Percentiles rank a stretch among this genome's conserved stretches.
Conservation (phyloP, 2,329 filamentous ascomycete genomes). For the Colletotrichum agaves region DNA sequence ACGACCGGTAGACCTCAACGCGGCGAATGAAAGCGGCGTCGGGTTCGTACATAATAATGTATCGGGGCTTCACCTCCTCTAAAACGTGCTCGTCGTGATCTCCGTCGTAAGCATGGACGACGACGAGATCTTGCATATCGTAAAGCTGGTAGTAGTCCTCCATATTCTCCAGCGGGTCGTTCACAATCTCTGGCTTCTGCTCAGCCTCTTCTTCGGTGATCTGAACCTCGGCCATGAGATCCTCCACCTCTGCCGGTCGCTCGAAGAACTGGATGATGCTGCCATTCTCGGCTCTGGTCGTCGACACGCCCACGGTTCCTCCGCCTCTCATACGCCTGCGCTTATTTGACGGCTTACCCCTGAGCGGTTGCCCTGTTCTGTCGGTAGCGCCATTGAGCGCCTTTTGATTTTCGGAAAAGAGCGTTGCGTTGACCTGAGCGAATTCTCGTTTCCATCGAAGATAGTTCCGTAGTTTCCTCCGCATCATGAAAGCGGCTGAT, state of each 20-base stretch:
- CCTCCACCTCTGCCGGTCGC: slow-evolving; percentile 82
- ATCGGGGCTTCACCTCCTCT: slow-evolving; percentile 91
- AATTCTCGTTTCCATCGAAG: slow-evolving; percentile 92
- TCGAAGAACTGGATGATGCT: slow-evolving; percentile 84
- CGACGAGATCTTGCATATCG: slow-evolving; percentile 87
- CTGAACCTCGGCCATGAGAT: slow-evolving; percentile 83
- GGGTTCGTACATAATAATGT: slow-evolving; percentile 99
- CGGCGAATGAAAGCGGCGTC: slow-evolving; percentile 93
- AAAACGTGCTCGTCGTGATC: slow-evolving; percentile 97
- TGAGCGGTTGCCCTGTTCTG: slow-evolving; percentile 58
- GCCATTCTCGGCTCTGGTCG: slow-evolving; percentile 76
- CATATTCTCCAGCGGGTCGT: slow-evolving; percentile 87
- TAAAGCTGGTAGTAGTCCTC: slow-evolving; percentile 93
- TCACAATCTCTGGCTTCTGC: slow-evolving; percentile 79
- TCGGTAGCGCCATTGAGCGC: slow-evolving; percentile 75
- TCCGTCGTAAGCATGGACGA: slow-evolving; percentile 93
- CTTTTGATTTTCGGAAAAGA: slow-evolving; percentile 85
- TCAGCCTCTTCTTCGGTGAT: slow-evolving; percentile 81
- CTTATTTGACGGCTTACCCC: slow-evolving; percentile 83
- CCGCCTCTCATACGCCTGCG: slow-evolving; percentile 86
- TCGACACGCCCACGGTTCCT: slow-evolving; percentile 65
- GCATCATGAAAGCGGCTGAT: slow-evolving; percentile 90
- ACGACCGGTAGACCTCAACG: slow-evolving; percentile 95
- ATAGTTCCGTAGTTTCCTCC: slow-evolving; percentile 86
- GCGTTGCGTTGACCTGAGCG: slow-evolving; percentile 80